A percentile compares a stretch with the other conserved stretches of the same genome.
These are phyloP conservation scores for Yarrowia galli DNA, from an alignment of 1,139 yeast species.

Conservation along the genomic window DNA sequence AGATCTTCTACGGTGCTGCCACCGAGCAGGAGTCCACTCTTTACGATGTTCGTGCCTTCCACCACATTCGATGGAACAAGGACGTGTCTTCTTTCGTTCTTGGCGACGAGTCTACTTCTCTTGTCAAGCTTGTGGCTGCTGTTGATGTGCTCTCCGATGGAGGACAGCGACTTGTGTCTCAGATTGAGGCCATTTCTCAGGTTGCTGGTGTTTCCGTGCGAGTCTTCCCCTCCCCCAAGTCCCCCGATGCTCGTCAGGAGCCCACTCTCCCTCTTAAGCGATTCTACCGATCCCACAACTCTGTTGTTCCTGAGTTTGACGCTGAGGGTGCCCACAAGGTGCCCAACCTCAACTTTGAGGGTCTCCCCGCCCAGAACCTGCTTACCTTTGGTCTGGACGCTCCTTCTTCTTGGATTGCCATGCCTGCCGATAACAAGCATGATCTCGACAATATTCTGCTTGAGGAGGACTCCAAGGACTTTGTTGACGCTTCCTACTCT, in stretches of 20 bases:
- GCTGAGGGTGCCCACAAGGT: constrained; percentile 51
- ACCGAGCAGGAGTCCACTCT: constrained; percentile 14
- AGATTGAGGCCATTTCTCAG: constrained; percentile 57
- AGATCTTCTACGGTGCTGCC: constrained; percentile 2
- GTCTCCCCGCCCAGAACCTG: constrained; percentile 59
- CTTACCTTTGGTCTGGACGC: constrained; percentile 66
- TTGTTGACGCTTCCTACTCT: constrained; percentile 55
- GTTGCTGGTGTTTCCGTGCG: constrained; percentile 50
- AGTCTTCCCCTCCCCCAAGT: constrained; percentile 50
- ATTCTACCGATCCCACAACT: constrained; percentile 61
- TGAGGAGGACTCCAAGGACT: constrained; percentile 47
- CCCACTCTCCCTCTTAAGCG: constrained; percentile 59
- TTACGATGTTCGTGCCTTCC: constrained; percentile 19
- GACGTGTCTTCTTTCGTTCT: constrained; percentile 43
- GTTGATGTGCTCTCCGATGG: constrained; percentile 75
- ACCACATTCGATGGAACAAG: constrained; percentile 41
- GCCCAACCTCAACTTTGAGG: constrained; percentile 50
- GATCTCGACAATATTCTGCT: constrained; percentile 70
- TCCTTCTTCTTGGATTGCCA: constrained; percentile 72
- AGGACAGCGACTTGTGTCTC: constrained; percentile 61
- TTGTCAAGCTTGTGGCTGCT: constrained; percentile 61
- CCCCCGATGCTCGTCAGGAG: constrained; percentile 51
- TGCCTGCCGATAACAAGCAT: constrained; percentile 57
- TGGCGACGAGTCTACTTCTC: constrained; percentile 42
- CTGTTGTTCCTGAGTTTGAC: constrained; percentile 55